These are phyloP conservation scores for Diaporthe capsici DNA, from an alignment of 2,329 filamentous ascomycete species.

Conservation along the genomic window DNA sequence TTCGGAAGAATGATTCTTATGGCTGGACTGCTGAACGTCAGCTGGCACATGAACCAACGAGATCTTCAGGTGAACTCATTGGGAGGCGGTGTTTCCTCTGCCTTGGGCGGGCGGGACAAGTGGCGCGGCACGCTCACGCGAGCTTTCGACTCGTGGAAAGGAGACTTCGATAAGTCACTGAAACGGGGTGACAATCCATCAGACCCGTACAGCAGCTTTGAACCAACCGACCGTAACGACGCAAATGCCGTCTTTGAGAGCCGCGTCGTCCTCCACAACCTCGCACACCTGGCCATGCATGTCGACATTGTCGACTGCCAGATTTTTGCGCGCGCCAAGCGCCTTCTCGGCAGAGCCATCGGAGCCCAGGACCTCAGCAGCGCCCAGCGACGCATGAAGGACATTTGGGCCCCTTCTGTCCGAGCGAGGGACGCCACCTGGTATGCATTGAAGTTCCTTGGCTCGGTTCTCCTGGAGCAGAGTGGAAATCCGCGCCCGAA, in stretches of 20 bases:
- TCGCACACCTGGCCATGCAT: conserved; percentile 98
- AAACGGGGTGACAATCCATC: conserved; percentile 68
- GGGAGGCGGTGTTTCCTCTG: conserved; percentile 78
- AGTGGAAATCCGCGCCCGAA: conserved; percentile 54
- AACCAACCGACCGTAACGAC: conserved; percentile 73
- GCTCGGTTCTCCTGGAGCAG: conserved; percentile 80
- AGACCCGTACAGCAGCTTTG: conserved; percentile 67
- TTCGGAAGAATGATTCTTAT: conserved; percentile 95
- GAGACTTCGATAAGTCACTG: conserved; percentile 88
- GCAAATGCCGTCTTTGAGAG: conserved; percentile 82
- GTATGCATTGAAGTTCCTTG: conserved; percentile 90
- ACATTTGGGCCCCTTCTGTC: conserved; percentile 89
- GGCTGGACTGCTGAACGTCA: conserved; percentile 92
- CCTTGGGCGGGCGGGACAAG: conserved; percentile 88
- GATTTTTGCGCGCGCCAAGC: conserved; percentile 90
- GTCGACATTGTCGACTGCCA: conserved; percentile 98
- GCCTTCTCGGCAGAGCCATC: conserved; percentile 88
- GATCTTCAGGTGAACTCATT: conserved; percentile 93
- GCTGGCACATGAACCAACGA: conserved; percentile 97
- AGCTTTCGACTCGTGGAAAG: conserved; percentile 95
- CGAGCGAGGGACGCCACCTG: conserved; percentile 92
- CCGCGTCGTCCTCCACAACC: conserved; percentile 88
- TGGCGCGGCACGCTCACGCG: conserved; percentile 89
- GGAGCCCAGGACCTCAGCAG: conserved; percentile 84
- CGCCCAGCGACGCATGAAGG: conserved; percentile 86